These are phyloP conservation scores for Hymenoscyphus repandus DNA, from an alignment of 2,329 filamentous ascomycete species.

Conservation along the genomic window DNA sequence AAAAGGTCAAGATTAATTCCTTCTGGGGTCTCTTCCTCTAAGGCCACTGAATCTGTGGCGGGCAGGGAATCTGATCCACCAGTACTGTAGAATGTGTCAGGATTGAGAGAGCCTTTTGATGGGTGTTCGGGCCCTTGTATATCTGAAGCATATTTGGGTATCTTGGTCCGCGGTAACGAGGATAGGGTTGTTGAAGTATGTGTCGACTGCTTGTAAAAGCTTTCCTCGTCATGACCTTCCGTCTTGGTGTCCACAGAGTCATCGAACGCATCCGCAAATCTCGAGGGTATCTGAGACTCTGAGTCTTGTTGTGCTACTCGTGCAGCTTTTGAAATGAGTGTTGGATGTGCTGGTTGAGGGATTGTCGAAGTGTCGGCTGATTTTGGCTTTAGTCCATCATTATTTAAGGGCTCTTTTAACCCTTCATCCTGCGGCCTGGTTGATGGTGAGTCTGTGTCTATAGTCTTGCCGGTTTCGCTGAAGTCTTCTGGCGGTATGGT, in stretches of 20 bases:
- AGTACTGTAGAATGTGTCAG: slow-evolving; percentile 35
- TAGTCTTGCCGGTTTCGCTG: slow-evolving; percentile 13
- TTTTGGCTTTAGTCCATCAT: slow-evolving; percentile 31
- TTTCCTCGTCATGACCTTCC: slow-evolving; percentile 42
- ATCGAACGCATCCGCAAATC: slow-evolving; percentile 39
- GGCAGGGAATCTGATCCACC: slow-evolving; percentile 12
- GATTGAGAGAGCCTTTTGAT: slow-evolving; percentile 19
- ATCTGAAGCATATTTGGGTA: slow-evolving; percentile 46
- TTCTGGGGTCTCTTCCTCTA: slow-evolving; percentile 43
- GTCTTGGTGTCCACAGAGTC: slow-evolving; percentile 14
- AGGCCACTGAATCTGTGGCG: slow-evolving; percentile 8
- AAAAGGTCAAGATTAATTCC: slow-evolving; percentile 58
- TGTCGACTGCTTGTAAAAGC: slow-evolving; percentile 48
- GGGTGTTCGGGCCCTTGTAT: slow-evolving; percentile 21
- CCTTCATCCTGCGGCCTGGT: slow-evolving; percentile 31
- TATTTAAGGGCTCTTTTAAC: slow-evolving; percentile 31
- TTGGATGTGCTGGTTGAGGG: slow-evolving; percentile 29
- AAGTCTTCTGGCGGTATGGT: slow-evolving; percentile 39
- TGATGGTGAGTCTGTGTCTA: slow-evolving; percentile 33
- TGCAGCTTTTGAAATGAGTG: slow-evolving; percentile 36
- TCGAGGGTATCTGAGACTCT: slow-evolving; percentile 48
- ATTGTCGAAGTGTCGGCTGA: slow-evolving; percentile 38
- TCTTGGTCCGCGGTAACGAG: slow-evolving; percentile 47
- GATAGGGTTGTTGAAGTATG: slow-evolving; percentile 43
- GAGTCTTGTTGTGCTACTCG: slow-evolving; percentile 41